Conservation (phyloP, 495 filamentous ascomycete genomes). For the Aspergillus egyptiacus region DNA sequence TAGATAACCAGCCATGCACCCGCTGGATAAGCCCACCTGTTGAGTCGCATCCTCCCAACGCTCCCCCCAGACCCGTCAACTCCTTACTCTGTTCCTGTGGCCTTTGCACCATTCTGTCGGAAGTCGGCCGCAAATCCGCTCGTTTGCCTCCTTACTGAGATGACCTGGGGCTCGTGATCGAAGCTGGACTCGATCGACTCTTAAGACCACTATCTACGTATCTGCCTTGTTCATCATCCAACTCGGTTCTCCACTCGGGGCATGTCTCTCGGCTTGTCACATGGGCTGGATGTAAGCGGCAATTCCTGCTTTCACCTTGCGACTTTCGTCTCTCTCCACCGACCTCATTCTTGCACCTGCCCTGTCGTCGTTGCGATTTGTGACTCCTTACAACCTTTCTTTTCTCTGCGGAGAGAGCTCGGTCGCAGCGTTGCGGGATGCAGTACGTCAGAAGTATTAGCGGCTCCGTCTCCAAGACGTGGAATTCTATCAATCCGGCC, state of each 20-base stretch:
- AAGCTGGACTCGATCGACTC: not conserved
- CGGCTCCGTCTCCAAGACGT: constrained; percentile 94
- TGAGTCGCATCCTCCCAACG: constrained; percentile 18
- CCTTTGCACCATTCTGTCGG: not conserved
- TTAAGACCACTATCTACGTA: constrained; percentile 5
- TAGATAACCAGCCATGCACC: constrained; percentile 1
- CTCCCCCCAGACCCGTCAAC: not conserved
- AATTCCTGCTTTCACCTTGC: constrained; percentile 21
- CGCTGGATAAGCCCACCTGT: constrained; percentile 12
- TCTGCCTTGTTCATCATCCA: constrained; percentile 6
- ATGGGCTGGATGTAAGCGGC: constrained; percentile 40
- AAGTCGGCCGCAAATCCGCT: constrained; percentile 2
- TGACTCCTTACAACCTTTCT: not conserved
- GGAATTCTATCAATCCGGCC: constrained; percentile 98
- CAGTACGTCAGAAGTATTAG: constrained; percentile 97
- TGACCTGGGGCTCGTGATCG: not conserved
- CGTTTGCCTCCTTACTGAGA: constrained; percentile 6
- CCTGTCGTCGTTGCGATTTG: constrained; percentile 8
- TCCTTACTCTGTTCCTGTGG: constrained; percentile 1
- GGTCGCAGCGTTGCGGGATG: constrained; percentile 51
- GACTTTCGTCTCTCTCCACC: constrained; percentile 3
- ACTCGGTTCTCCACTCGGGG: constrained; percentile 18
- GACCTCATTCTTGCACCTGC: constrained; percentile 16
- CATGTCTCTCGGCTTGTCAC: constrained; percentile 35
- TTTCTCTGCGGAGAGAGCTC: constrained; percentile 15